Percentiles rank a stretch among this genome's conserved stretches.
Conservation (phyloP, 306 rosid species). For the Sicyos edulis region DNA sequence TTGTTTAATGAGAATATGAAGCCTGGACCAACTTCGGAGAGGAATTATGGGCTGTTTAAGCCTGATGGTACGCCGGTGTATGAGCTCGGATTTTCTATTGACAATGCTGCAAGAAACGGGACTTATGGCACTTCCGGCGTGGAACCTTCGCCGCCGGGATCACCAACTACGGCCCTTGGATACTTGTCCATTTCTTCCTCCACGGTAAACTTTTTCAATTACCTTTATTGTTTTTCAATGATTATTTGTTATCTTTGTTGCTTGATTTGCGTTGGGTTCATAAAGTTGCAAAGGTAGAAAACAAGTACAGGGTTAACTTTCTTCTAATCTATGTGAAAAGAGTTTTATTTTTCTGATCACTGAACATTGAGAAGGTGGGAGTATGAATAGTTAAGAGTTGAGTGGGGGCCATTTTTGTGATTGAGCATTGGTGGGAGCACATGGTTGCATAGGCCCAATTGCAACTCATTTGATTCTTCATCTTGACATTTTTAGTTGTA, state of each 20-base stretch:
- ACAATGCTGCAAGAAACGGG: too few species aligned
- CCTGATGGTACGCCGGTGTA: too few species aligned
- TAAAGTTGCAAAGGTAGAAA: not conserved
- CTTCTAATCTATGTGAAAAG: not conserved
- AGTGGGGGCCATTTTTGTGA: not conserved
- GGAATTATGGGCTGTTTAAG: too few species aligned
- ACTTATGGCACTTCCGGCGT: conserved; percentile 5
- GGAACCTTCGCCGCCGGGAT: conserved; percentile 33
- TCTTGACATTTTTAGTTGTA: not conserved
- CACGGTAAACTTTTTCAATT: not conserved
- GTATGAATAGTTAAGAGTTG: not conserved
- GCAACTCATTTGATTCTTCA: not conserved
- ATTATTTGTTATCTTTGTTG: not conserved
- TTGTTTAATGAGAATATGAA: too few species aligned
- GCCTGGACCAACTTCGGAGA: too few species aligned
- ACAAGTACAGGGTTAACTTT: not conserved
- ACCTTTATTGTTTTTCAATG: not conserved
- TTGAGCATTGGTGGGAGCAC: not conserved
- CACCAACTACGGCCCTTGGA: conserved; percentile 46
- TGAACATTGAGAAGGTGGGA: not conserved
- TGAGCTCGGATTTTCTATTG: too few species aligned
- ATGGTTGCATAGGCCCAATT: not conserved
- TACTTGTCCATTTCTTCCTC: conserved; percentile 79
- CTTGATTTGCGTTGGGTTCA: conserved; percentile 13
- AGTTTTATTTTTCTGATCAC: too few species aligned